Base-by-base conservation (phyloP, 257 asterid species). In the Primulina huaijiensis region DNA sequence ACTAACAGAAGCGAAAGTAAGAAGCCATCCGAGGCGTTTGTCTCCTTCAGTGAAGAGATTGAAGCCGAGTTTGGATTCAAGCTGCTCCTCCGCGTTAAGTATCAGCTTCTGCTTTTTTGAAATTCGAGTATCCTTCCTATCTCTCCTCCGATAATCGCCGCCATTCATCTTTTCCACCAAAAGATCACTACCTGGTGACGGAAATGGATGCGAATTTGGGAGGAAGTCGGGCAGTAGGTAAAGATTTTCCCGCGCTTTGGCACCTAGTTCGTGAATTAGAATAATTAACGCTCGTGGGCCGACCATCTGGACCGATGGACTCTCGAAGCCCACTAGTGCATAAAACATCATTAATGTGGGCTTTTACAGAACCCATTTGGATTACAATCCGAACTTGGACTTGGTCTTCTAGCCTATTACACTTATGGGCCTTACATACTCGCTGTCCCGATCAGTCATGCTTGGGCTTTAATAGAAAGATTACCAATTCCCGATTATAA, bases 1-100 rank as follows among this genome's bases (percentile, higher is more conserved):
- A 64, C 92, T 79, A 78, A 90, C 98, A 6, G 98, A 81, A 61
- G 97, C 80, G 60, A 94, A 79, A 59, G 96, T 94, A 64, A 94
- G 99, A 37, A 94, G 82, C 99, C 99, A 94, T 23, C 99, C 99
- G 19, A 91, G 97, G 68, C 99, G 96, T 74, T 83, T 94, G 40
- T 94, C 96, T 12, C 99, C 99, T 72, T 89, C 95, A 2, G 92
- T 89, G 77, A 89, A 94, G 62, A 80, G 85, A 81, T 86, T 87
- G 64, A 78, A 90, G 1, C 97, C 99, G 57, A 87, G 90, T 79
- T 88, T 94, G 10, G 95, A 85, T 77, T 94, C 97, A 55, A 94
- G 95, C 79, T 89, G 92, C 88, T 94, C 99, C 87, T 89, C 99
- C 6, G 92, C 88, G 78, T 71, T 85, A 29, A 90, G 83, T 37